A percentile compares a stretch with the other conserved stretches of the same genome.
Evolutionary conservation across 1,284 basidiomycete genomes (phyloP).

Genomic region (Coniferiporia weirii): DNA sequence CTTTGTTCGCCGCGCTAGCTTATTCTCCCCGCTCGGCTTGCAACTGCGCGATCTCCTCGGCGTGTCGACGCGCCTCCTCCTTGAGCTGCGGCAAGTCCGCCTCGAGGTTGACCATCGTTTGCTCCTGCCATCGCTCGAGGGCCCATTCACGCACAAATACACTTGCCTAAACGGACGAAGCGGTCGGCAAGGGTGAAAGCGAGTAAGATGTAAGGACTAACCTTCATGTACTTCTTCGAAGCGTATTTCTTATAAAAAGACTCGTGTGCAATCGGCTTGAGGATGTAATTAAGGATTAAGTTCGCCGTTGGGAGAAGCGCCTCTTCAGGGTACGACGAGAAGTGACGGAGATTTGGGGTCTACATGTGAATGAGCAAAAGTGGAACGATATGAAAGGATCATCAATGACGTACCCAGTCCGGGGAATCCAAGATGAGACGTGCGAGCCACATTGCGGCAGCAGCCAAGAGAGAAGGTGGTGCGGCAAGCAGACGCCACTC

Average conservation of each 20-base stretch:
- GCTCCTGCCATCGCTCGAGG: conserved; percentile 53
- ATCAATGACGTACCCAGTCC: conserved; percentile 66
- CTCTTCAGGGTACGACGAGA: conserved; percentile 85
- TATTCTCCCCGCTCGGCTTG: background rate
- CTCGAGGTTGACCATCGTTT: conserved; percentile 43
- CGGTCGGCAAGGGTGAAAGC: background rate
- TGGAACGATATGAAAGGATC: background rate
- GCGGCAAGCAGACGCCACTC: conserved; percentile 83
- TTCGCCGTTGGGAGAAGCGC: conserved; percentile 85
- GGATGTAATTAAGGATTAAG: conserved; percentile 89
- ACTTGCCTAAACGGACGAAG: conserved; percentile 40
- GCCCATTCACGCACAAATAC: conserved; percentile 62
- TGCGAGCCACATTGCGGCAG: conserved; percentile 89
- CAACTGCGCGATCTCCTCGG: conserved; percentile 5
- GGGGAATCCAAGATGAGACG: conserved; percentile 78
- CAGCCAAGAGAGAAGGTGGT: conserved; percentile 83
- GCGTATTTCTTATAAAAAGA: conserved; percentile 84
- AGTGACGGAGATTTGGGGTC: conserved; percentile 87
- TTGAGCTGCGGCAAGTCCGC: conserved; percentile 52
- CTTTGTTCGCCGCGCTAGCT: background rate
- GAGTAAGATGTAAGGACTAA: conserved; percentile 28
- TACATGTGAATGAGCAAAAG: conserved; percentile 28
- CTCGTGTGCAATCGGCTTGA: conserved; percentile 70
- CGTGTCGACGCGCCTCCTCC: conserved; percentile 21
- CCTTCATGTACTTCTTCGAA: conserved; percentile 82